These are phyloP conservation scores for Chlorella sp. DNA, from an alignment of 139 green algal genomes.

Conservation along the genomic window DNA sequence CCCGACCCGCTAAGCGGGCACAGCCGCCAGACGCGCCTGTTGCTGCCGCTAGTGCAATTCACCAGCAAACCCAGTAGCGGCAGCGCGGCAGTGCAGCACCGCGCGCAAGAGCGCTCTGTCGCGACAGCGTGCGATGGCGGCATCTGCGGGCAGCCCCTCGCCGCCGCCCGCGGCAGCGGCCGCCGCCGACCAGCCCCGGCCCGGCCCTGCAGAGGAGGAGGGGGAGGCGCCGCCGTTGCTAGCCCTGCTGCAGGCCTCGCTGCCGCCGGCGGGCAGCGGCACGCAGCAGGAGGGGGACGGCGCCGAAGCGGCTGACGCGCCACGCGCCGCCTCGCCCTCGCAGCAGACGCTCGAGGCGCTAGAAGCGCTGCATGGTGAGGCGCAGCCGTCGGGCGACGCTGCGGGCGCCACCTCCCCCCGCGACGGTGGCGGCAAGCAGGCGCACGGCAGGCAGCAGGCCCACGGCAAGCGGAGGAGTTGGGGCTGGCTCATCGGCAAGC, in stretches of 20 bases:
- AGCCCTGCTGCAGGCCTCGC: background rate
- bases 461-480: too few species aligned
- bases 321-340: background rate
- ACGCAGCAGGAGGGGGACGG: background rate
- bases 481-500: too few species aligned
- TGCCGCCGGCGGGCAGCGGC: too few species aligned
- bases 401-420: background rate
- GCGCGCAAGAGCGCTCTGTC: too few species aligned
- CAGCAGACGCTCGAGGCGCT: background rate
- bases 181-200: too few species aligned
- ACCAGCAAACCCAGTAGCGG: too few species aligned
- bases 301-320: background rate
- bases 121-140: background rate
- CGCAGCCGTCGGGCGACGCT: background rate
- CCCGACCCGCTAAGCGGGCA: too few species aligned
- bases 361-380: background rate
- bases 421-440: background rate
- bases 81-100: too few species aligned
- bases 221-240: slow-evolving; percentile 6
- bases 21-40: too few species aligned
- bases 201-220: too few species aligned
- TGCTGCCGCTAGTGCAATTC: too few species aligned
- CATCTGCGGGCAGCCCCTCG: background rate
- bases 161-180: too few species aligned
- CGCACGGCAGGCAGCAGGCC: background rate